These are phyloP conservation scores for Chaetothyriales sp. DNA, from an alignment of 2,329 filamentous ascomycete genomes.

Conservation along the genomic window DNA sequence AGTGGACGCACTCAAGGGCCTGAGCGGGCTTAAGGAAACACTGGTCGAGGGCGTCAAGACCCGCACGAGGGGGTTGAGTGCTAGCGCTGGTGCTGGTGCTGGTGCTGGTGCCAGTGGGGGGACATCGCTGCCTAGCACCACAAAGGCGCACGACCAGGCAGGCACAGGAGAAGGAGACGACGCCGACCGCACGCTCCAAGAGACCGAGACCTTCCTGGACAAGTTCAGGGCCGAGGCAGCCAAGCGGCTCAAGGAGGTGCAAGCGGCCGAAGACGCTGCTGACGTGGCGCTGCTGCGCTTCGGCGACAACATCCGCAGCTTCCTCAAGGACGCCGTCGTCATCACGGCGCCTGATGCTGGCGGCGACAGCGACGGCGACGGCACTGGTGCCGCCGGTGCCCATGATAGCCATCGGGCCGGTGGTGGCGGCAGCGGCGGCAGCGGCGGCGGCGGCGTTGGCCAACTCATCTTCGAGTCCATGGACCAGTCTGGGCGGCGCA, in stretches of 20 bases:
- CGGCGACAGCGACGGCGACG: slow-evolving; percentile 26
- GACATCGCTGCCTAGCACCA: slow-evolving; percentile 10
- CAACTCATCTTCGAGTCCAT: slow-evolving; percentile 93
- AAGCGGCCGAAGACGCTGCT: slow-evolving; percentile 84
- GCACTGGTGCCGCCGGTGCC: slow-evolving; percentile 24
- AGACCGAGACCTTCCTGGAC: slow-evolving; percentile 53
- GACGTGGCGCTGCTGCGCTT: slow-evolving; percentile 90
- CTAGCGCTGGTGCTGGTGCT: too few species aligned
- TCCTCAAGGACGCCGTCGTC: slow-evolving; percentile 76
- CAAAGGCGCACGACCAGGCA: slow-evolving; percentile 11
- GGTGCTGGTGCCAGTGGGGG: slow-evolving; percentile 6
- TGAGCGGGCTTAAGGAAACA: slow-evolving; percentile 3
- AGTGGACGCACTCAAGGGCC: slow-evolving; percentile 30
- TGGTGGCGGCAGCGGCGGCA: slow-evolving; percentile 39
- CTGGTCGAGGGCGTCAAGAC: slow-evolving; percentile 9
- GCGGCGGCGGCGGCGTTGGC: too few species aligned
- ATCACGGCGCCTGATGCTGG: slow-evolving; percentile 56
- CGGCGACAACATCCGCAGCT: slow-evolving; percentile 75
- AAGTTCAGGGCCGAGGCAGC: slow-evolving; percentile 62
- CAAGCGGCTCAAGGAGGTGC: slow-evolving; percentile 73
- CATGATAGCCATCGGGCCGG: slow-evolving; percentile 29
- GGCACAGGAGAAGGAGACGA: slow-evolving; percentile 10
- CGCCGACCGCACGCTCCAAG: slow-evolving; percentile 23
- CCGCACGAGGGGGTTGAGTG: slow-evolving; percentile 3
- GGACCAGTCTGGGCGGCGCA: slow-evolving; percentile 73